Percentiles rank a stretch among this genome's conserved stretches.
Evolutionary conservation across 306 rosid species (phyloP).

Genomic region (Prunus kanzakura): DNA sequence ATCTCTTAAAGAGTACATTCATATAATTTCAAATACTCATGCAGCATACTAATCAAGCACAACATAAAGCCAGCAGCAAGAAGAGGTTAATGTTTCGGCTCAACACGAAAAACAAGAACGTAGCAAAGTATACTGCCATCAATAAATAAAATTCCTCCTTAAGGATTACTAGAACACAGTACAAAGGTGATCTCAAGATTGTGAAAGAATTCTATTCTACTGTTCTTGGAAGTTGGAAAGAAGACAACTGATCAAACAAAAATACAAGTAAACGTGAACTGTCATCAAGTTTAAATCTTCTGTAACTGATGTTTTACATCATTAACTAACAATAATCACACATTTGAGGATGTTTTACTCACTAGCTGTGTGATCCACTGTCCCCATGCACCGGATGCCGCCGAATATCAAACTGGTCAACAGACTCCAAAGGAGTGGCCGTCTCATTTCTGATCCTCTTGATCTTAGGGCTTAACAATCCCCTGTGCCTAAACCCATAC

Average conservation of each 20-base stretch:
- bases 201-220: constrained; percentile 59
- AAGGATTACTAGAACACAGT: constrained; percentile 33
- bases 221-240: constrained; percentile 36
- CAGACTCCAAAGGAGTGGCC: constrained; percentile 65
- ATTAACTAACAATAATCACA: constrained; percentile 40
- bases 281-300: constrained; percentile 36
- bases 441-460: constrained; percentile 92
- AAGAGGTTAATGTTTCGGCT: neutral
- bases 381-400: constrained; percentile 36
- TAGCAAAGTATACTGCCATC: constrained; percentile 34
- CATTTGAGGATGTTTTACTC: constrained; percentile 26
- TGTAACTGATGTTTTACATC: constrained; percentile 33
- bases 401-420: constrained; percentile 78
- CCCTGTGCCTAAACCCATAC: constrained; percentile 89
- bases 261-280: constrained; percentile 32
- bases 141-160: constrained; percentile 41
- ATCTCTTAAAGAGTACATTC: too few relatives aligned
- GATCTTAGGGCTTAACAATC: constrained; percentile 89
- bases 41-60: neutral
- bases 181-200: constrained; percentile 34
- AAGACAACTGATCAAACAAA: constrained; percentile 31
- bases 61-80: neutral
- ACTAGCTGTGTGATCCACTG: constrained; percentile 49
- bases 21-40: too few relatives aligned
- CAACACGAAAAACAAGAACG: constrained; percentile 6